These are phyloP conservation scores for Recurvomyces mirabilis DNA, from an alignment of 495 filamentous ascomycete genomes.

Conservation along the genomic window DNA sequence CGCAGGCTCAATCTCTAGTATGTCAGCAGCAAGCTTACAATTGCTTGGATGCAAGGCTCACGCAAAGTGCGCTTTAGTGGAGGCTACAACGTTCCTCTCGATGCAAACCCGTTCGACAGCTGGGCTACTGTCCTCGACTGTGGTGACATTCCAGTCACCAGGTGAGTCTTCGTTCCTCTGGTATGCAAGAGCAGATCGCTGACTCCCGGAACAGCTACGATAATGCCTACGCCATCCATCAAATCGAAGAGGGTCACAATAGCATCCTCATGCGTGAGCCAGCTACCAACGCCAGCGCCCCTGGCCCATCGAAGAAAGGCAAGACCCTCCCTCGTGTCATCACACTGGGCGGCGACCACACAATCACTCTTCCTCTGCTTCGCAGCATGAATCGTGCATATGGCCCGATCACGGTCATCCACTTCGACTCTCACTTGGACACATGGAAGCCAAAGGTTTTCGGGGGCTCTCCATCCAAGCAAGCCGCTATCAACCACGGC, in stretches of 20 bases:
- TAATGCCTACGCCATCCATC: constrained; percentile 33
- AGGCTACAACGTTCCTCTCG: constrained; percentile 48
- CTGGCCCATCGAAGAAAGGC: constrained; percentile 42
- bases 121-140: constrained; percentile 36
- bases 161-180: constrained; percentile 30
- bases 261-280: constrained; percentile 31
- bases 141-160: constrained; percentile 35
- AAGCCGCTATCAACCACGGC: constrained; percentile 72
- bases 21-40: constrained; percentile 27
- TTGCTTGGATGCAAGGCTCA: constrained; percentile 36
- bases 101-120: constrained; percentile 34
- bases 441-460: constrained; percentile 58
- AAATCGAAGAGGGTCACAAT: constrained; percentile 37
- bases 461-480: constrained; percentile 48
- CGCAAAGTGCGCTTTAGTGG: constrained; percentile 44
- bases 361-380: constrained; percentile 50
- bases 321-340: constrained; percentile 41
- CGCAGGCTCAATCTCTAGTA: constrained; percentile 59
- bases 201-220: constrained; percentile 28
- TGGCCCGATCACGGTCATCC: constrained; percentile 34
- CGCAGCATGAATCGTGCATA: constrained; percentile 34
- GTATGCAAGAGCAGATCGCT: not conserved
- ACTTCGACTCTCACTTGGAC: constrained; percentile 40
- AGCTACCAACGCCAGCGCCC: constrained; percentile 38
- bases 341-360: constrained; percentile 46